Evolutionary conservation across 2,329 filamentous ascomycete species (phyloP).

Genomic region (Diaporthe sp.): DNA sequence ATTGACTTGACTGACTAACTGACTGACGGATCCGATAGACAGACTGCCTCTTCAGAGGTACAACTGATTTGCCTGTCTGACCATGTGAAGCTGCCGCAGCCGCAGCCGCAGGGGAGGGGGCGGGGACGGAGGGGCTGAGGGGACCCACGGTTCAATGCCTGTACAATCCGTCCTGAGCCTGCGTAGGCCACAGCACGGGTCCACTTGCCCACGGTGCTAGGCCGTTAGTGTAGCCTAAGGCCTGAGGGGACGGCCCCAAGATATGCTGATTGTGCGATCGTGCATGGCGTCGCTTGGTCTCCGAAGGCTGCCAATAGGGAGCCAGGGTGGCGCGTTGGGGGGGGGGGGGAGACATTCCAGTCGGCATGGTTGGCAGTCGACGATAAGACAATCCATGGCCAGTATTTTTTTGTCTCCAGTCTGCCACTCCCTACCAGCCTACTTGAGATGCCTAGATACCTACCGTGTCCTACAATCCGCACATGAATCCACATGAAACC

Average conservation of each 20-base stretch:
- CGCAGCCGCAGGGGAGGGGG: not conserved
- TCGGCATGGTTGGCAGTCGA: not conserved
- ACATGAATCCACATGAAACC: not conserved
- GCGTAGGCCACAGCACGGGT: constrained; percentile 12
- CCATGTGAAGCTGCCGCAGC: not conserved
- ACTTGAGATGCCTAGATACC: not conserved
- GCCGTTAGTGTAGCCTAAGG: not conserved
- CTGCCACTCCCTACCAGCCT: not conserved
- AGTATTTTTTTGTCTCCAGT: too few species aligned
- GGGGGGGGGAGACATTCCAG: not conserved
- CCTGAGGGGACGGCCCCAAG: constrained; percentile 11
- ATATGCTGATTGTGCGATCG: constrained; percentile 13
- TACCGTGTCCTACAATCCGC: too few species aligned
- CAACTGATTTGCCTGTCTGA: not conserved
- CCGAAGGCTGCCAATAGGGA: not conserved
- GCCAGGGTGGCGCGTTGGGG: not conserved
- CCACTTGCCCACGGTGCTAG: constrained; percentile 1
- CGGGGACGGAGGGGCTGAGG: not conserved
- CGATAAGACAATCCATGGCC: not conserved
- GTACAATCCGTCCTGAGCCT: not conserved
- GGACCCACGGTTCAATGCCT: not conserved
- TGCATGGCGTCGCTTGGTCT: constrained; percentile 14
- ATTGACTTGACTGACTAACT: not conserved
- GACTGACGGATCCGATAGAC: not conserved
- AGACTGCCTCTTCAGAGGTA: not conserved